Conservation (phyloP, 2,329 filamentous ascomycete species). For the Geosmithia morbida region DNA sequence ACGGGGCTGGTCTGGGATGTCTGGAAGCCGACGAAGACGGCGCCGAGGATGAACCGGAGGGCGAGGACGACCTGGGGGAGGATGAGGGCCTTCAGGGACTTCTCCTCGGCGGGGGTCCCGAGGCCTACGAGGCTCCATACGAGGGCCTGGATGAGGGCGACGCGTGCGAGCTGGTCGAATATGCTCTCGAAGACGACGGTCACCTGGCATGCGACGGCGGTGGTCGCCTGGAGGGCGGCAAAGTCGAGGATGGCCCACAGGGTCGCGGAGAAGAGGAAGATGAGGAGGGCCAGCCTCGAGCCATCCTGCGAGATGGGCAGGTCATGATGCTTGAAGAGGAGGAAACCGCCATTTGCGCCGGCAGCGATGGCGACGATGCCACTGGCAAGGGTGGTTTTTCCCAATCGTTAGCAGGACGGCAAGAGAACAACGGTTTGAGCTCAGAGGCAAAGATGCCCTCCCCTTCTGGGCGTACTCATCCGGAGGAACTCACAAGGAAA, state of each 20-base stretch:
- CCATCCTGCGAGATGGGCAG: slow-evolving; percentile 37
- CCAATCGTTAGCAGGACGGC: slow-evolving; percentile 6
- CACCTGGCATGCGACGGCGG: slow-evolving; percentile 31
- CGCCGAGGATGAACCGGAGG: slow-evolving; percentile 35
- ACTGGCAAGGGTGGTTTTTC: too few species aligned
- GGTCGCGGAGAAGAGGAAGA: slow-evolving; percentile 33
- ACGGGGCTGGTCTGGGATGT: slow-evolving; percentile 30
- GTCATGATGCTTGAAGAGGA: slow-evolving; percentile 31
- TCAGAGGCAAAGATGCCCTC: too few species aligned
- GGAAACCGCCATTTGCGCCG: slow-evolving; percentile 24
- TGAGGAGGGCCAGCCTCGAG: slow-evolving; percentile 49
- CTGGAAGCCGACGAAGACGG: slow-evolving; percentile 38
- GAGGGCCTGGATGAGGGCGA: slow-evolving; percentile 38
- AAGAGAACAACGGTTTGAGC: not conserved
- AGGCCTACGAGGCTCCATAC: slow-evolving; percentile 30
- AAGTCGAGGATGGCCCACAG: slow-evolving; percentile 41
- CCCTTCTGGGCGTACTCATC: too few species aligned
- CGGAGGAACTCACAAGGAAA: slow-evolving; percentile 33
- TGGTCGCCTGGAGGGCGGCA: slow-evolving; percentile 30
- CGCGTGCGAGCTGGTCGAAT: slow-evolving; percentile 42
- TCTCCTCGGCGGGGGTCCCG: slow-evolving; percentile 11
- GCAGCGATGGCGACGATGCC: slow-evolving; percentile 40
- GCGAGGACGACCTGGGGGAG: slow-evolving; percentile 31
- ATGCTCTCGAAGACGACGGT: slow-evolving; percentile 34
- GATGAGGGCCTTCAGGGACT: slow-evolving; percentile 18